phyloP scores from a whole-genome alignment of 768 basidiomycete genomes.

The Phylloporus scabripes region DNA sequence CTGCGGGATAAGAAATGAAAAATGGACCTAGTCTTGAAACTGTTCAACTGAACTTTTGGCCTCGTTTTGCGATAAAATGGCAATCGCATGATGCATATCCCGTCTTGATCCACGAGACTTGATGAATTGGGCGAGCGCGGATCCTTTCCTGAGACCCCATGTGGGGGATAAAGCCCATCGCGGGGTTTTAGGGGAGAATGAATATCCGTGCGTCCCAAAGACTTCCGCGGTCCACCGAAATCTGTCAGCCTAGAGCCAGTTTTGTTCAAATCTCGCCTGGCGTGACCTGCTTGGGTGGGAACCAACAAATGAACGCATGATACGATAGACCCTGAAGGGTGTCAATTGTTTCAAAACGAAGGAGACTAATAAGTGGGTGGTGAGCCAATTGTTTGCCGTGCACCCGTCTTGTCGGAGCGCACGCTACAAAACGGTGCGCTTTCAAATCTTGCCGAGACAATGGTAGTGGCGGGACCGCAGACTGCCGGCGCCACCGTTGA shows the following conservation, averaged over 20 bases:
- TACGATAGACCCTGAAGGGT: too few species aligned
- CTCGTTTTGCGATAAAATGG: not conserved
- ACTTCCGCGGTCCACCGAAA: not conserved
- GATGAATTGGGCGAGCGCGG: not conserved
- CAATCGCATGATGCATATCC: not conserved
- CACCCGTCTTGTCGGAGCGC: not conserved
- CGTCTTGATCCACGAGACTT: not conserved
- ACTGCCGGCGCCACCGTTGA: not conserved
- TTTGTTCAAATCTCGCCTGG: not conserved
- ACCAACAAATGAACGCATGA: not conserved
- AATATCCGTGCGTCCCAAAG: not conserved
- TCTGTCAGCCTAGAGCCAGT: not conserved
- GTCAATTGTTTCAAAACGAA: too few species aligned
- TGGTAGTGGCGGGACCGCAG: not conserved
- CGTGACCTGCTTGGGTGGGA: not conserved
- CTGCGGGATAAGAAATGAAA: not conserved
- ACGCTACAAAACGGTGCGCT: not conserved
- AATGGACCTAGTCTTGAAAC: not conserved
- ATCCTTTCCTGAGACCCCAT: not conserved
- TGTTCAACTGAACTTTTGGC: conserved; percentile 3
- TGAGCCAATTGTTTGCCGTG: not conserved
- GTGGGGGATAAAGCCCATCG: not conserved
- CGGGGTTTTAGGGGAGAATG: not conserved
- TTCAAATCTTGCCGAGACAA: not conserved
- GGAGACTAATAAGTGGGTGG: not conserved